Base-by-base conservation (phyloP, 1,139 yeast genomes). In the Magnusiomyces paraingens region DNA sequence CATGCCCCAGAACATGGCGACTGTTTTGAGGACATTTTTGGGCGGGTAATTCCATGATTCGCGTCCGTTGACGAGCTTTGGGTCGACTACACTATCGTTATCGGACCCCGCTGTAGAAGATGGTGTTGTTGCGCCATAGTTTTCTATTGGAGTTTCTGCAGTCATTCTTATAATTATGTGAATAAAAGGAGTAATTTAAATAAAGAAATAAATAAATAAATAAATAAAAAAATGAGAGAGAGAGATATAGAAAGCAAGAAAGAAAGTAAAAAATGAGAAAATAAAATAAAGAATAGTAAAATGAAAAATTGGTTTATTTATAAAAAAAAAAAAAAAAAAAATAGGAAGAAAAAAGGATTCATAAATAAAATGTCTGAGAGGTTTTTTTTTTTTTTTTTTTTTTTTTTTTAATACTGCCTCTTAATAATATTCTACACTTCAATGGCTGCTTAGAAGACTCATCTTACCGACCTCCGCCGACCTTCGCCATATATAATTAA, bases 1-100 rank as follows among this genome's bases (percentile, higher is more conserved):
- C 51, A 66, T 64, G 21, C 67, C 68, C 47, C 55, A 59, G 49
- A 60, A 64, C 11, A 61, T 56, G 1, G 64, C 59, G 2, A 54
- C 47, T 3, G 66, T 42, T 22, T 62, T 58, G 41, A 14, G 40
- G 4, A 36, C 44, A 36, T 52, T 52, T 21, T 41, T 20, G 14
- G 41, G 38, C 8, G 54, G 54, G 36, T 48, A 32, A 46, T 52
- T 52, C 54, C 54, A 52, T 11, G 51, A 12, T 35, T 52, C 49
- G 3, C 18, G 29, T 2, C 39, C 48, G 22, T 29, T 45, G 11
- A 18, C 20, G 20, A 41, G 39, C 26, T 10, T 20, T n/a, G 21
- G 12, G 47, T 41, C 45, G 45, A n/a, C 38, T 35, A 11, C 41
- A 5, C 18, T 17, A 14, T 38, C 41, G 18, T 4, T 38, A 15